Percentiles rank a stretch among this genome's conserved stretches.
These are phyloP conservation scores for Papiliotrema fonsecae DNA, from an alignment of 1,284 basidiomycete species.

Conservation along the genomic window DNA sequence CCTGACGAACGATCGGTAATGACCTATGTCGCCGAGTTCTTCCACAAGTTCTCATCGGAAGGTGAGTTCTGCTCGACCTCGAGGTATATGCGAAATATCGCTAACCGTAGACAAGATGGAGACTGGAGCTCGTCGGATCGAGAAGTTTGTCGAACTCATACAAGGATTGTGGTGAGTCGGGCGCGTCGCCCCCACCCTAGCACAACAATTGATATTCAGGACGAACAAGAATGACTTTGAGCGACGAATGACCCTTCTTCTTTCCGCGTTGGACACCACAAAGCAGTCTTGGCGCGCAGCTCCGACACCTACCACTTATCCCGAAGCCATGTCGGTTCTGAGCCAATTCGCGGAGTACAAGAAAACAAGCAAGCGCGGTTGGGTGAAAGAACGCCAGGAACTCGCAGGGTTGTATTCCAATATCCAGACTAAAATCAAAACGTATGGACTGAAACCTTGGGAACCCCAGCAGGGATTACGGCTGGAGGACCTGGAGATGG, in stretches of 20 bases:
- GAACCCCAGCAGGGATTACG: constrained; percentile 68
- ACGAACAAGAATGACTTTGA: constrained; percentile 80
- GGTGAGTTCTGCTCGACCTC: constrained; percentile 59
- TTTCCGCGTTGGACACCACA: constrained; percentile 59
- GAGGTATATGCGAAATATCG: too few species aligned
- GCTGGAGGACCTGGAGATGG: constrained; percentile 68
- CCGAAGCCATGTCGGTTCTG: constrained; percentile 72
- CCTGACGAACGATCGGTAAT: constrained; percentile 85
- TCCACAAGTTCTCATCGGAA: constrained; percentile 97
- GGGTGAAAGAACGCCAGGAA: constrained; percentile 88
- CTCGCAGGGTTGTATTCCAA: constrained; percentile 84
- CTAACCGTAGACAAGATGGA: constrained; percentile 75
- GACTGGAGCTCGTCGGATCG: constrained; percentile 85
- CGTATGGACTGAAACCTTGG: constrained; percentile 80
- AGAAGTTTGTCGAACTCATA: constrained; percentile 95
- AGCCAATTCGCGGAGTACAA: constrained; percentile 76
- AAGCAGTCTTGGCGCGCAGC: constrained; percentile 63
- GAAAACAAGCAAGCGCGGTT: constrained; percentile 73
- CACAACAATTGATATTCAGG: constrained; percentile 75
- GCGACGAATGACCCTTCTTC: constrained; percentile 62
- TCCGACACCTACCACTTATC: constrained; percentile 67
- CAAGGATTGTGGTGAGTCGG: constrained; percentile 52
- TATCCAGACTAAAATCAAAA: constrained; percentile 88
- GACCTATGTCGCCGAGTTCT: constrained; percentile 76
- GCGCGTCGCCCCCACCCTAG: neutral